Evolutionary conservation across 2,329 filamentous ascomycete genomes (phyloP).

Genomic region (Botrytis aclada): DNA sequence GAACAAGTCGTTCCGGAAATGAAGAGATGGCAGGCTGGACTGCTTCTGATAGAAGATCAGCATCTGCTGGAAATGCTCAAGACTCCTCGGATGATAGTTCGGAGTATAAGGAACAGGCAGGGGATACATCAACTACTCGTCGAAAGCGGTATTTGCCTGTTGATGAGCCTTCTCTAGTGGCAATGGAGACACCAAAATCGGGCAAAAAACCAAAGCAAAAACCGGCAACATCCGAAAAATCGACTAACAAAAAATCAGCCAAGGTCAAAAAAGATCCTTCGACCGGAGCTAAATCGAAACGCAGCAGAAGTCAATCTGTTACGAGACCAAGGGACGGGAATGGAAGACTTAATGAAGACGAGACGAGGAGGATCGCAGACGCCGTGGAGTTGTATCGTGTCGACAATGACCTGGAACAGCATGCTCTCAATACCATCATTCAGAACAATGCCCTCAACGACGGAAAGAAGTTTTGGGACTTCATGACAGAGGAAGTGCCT

Average conservation of each 20-base stretch:
- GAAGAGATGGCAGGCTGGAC: conserved; percentile 9
- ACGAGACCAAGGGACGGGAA: neutral
- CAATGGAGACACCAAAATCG: neutral
- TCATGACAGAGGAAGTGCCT: conserved; percentile 48
- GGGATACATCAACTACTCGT: neutral
- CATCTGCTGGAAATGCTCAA: neutral
- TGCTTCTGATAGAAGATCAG: neutral
- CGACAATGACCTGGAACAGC: conserved; percentile 44
- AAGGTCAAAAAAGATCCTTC: neutral
- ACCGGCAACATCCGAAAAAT: neutral
- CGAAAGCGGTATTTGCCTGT: conserved; percentile 20
- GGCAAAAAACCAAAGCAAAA: neutral
- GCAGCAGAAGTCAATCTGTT: conserved; percentile 4
- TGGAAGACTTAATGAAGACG: neutral
- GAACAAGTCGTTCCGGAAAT: conserved; percentile 3
- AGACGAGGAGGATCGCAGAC: conserved; percentile 10
- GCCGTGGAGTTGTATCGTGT: conserved; percentile 45
- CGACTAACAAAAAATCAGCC: neutral
- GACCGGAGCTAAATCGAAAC: neutral
- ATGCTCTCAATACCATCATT: conserved; percentile 48
- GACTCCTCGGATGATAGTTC: neutral
- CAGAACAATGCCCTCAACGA: conserved; percentile 35
- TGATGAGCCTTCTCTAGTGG: conserved; percentile 4
- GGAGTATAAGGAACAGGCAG: neutral
- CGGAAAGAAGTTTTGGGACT: conserved; percentile 48